These are phyloP conservation scores for Cryptococcus jaspeensis DNA, from an alignment of 1,284 basidiomycete genomes.

Conservation along the genomic window DNA sequence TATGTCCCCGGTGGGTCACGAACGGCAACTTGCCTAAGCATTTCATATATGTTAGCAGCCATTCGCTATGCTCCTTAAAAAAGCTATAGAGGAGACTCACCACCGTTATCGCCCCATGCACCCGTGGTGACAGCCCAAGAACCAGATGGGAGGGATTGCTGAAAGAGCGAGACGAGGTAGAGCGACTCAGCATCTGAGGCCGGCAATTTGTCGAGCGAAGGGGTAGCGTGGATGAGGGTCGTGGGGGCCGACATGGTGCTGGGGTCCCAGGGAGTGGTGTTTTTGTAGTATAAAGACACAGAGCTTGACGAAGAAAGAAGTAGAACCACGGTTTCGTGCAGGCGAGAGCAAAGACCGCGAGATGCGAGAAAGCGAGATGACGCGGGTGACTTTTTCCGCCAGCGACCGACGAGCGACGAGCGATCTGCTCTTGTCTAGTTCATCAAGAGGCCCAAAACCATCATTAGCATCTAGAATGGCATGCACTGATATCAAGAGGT, in stretches of 20 bases:
- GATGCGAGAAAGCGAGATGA: too few relatives aligned
- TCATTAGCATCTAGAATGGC: too few relatives aligned
- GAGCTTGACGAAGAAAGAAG: too few relatives aligned
- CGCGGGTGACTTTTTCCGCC: too few relatives aligned
- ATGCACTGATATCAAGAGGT: too few relatives aligned
- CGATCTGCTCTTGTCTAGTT: too few relatives aligned
- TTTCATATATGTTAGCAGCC: neutral
- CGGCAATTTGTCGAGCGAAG: conserved; percentile 32
- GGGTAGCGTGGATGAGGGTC: conserved; percentile 33
- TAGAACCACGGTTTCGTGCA: too few relatives aligned
- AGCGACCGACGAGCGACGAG: too few relatives aligned
- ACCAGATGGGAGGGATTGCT: conserved; percentile 22
- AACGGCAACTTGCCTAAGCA: conserved; percentile 33
- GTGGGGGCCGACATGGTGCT: conserved; percentile 11
- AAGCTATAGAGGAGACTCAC: conserved; percentile 11
- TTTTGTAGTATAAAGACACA: too few relatives aligned
- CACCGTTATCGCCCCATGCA: conserved; percentile 32
- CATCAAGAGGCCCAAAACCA: too few relatives aligned
- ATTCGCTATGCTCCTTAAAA: neutral
- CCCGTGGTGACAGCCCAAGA: conserved; percentile 22
- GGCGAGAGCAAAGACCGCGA: too few relatives aligned
- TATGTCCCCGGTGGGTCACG: conserved; percentile 29
- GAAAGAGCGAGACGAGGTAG: conserved; percentile 29
- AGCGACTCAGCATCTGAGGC: conserved; percentile 36
- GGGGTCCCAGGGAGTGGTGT: too few relatives aligned